Evolutionary conservation across 1,284 basidiomycete genomes (phyloP).

Genomic region (Ganoderma sinense): DNA sequence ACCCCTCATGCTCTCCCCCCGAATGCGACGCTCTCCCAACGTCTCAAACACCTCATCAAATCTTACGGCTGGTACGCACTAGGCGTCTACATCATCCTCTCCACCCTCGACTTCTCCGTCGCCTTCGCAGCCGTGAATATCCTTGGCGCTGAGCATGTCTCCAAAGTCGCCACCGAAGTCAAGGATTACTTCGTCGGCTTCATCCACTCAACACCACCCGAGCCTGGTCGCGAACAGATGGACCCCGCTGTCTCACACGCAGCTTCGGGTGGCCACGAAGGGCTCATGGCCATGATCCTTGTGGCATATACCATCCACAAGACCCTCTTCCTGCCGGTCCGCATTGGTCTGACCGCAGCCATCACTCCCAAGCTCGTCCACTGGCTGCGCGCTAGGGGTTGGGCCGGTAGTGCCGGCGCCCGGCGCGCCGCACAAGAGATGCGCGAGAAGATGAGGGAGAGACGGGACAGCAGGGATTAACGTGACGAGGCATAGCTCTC

Average conservation of each 20-base stretch:
- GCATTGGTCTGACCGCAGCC: constrained; percentile 89
- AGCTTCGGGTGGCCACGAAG: constrained; percentile 57
- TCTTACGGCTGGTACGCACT: constrained; percentile 94
- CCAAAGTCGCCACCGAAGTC: constrained; percentile 66
- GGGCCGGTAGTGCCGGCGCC: constrained; percentile 77
- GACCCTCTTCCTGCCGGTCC: constrained; percentile 89
- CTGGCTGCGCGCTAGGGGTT: constrained; percentile 79
- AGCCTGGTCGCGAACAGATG: constrained; percentile 70
- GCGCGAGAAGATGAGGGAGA: constrained; percentile 55
- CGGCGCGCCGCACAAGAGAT: constrained; percentile 70
- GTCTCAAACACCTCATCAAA: constrained; percentile 88
- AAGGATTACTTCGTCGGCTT: constrained; percentile 58
- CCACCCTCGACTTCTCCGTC: constrained; percentile 80
- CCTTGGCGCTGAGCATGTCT: constrained; percentile 91
- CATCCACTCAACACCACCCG: constrained; percentile 58
- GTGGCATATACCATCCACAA: constrained; percentile 98
- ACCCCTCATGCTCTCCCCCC: constrained; percentile 43
- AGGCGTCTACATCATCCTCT: constrained; percentile 82
- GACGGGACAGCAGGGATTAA: constrained; percentile 38
- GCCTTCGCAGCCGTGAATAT: constrained; percentile 88
- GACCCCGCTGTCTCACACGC: constrained; percentile 42
- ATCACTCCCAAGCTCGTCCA: constrained; percentile 87
- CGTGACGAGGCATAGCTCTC: neutral
- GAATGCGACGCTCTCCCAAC: constrained; percentile 68
- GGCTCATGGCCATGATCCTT: constrained; percentile 90